Evolutionary conservation across 1,284 basidiomycete species (phyloP), one percentile per base, ranked within the genome.

Genomic region (Sporisorium sorghi): DNA sequence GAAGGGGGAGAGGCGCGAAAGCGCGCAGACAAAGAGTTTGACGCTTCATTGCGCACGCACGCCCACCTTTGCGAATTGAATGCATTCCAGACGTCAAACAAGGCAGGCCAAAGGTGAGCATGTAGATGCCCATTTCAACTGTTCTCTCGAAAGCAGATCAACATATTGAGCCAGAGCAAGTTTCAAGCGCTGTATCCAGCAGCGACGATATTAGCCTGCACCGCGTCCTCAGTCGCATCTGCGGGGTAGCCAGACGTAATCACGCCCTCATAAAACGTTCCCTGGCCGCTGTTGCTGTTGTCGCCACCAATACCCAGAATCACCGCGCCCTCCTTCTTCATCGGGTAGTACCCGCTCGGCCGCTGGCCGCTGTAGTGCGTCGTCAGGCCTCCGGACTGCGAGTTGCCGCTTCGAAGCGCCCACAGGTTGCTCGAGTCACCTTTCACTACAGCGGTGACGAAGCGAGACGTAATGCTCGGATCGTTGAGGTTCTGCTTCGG

Each of bases 301-400:
- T 69, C 66, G 17, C 66, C 66, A 3, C 66, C 66, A 39, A 69
- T 69, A 23, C 66, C 66, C 4, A 69, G 42, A 47, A 69, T 69
- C 42, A 69, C 63, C 2, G 66, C 56, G 11, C 66, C 66, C 32
- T 69, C 59, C 52, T 69, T 69, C 21, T 63, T 40, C 66, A 69
- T 69, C 5, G 66, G 66, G 26, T 59, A 69, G 52, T 69, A 69
- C 4, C 60, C 66, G 5, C 7, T 17, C 1, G 66, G 66, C 24
- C 66, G 28, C 17, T 51, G 46, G 14, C 66, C 66, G 32, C 47
- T 52, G 66, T 69, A 69, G 42, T 28, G 26, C 1, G 66, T 69
- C 1, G 15, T 10, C 8, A 69, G 21, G 7, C 60, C 56, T 5
- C 60, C 66, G 1, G 23, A 24, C n/a, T 69, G 66, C 7, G 59